Conservation (phyloP, 148 eudicot genomes). For the Diospyros kaki region DNA sequence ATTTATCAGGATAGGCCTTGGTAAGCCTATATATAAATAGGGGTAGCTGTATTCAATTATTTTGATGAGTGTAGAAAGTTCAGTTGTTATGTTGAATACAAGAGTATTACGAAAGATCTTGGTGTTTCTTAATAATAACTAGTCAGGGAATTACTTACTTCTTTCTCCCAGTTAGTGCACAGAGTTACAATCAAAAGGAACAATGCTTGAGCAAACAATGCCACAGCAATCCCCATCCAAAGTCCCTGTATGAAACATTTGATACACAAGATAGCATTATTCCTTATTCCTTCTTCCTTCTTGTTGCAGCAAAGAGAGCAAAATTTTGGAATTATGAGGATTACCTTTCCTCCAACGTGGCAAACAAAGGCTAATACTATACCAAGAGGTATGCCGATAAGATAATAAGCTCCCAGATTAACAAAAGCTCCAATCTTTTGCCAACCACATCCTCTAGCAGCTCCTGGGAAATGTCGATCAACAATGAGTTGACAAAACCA, state of each 20-base stretch:
- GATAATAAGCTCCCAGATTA: conserved; percentile 59
- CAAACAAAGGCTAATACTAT: conserved; percentile 46
- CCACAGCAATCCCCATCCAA: conserved; percentile 50
- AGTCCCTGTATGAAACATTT: conserved; percentile 39
- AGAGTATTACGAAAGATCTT: background rate
- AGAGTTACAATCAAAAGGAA: conserved; percentile 42
- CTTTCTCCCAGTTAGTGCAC: conserved; percentile 55
- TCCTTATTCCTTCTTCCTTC: too few relatives aligned
- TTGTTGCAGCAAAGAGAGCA: background rate
- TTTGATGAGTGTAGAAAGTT: too few relatives aligned
- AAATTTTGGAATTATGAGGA: background rate
- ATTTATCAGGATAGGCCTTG: too few relatives aligned
- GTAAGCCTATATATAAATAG: too few relatives aligned
- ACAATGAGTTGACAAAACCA: background rate
- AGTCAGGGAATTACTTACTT: conserved; percentile 26
- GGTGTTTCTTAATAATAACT: background rate
- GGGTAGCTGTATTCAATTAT: too few relatives aligned
- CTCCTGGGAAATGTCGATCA: conserved; percentile 26
- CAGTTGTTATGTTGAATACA: background rate
- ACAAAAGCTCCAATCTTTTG: conserved; percentile 62
- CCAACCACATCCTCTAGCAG: conserved; percentile 66
- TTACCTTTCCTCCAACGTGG: conserved; percentile 46
- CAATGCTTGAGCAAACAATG: conserved; percentile 44
- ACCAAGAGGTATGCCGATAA: conserved; percentile 48
- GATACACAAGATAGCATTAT: background rate